Conservation (phyloP, 2,329 filamentous ascomycete genomes). For the Verticillium alfalfae region DNA sequence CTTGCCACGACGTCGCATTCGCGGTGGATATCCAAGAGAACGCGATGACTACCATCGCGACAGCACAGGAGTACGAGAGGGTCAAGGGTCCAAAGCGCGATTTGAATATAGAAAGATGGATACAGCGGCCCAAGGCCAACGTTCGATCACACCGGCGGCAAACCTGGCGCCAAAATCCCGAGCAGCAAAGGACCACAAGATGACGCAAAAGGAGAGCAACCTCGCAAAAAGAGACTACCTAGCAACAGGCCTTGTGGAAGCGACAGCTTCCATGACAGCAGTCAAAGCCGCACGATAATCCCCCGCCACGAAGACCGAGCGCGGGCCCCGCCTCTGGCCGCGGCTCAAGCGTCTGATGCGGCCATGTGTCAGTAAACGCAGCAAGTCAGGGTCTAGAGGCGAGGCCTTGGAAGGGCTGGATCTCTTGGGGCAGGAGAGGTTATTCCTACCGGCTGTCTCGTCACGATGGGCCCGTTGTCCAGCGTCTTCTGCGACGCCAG, state of each 20-base stretch:
- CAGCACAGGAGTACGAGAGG: too few relatives aligned
- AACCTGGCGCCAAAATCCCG: too few relatives aligned
- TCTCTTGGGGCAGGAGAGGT: neutral
- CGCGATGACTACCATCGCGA: too few relatives aligned
- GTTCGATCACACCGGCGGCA: too few relatives aligned
- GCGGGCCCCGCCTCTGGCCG: slow-evolving; percentile 17
- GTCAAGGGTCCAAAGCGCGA: too few relatives aligned
- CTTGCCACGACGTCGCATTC: too few relatives aligned
- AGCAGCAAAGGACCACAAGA: too few relatives aligned
- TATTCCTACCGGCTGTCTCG: neutral
- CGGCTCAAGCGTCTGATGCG: slow-evolving; percentile 14
- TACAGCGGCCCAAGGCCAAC: too few relatives aligned
- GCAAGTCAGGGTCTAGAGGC: too few relatives aligned
- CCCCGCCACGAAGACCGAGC: slow-evolving; percentile 19
- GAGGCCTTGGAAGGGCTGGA: neutral
- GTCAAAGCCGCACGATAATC: slow-evolving; percentile 18
- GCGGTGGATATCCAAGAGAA: too few relatives aligned
- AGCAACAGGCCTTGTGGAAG: slow-evolving; percentile 23
- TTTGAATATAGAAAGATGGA: too few relatives aligned
- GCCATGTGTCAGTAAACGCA: neutral
- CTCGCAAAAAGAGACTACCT: neutral
- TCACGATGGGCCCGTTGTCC: neutral
- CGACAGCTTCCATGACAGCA: slow-evolving; percentile 21
- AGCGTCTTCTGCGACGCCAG: neutral
- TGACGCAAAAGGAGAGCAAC: neutral